Evolutionary conservation across 2,329 filamentous ascomycete species (phyloP).

Genomic region (Scedosporium boydii): DNA sequence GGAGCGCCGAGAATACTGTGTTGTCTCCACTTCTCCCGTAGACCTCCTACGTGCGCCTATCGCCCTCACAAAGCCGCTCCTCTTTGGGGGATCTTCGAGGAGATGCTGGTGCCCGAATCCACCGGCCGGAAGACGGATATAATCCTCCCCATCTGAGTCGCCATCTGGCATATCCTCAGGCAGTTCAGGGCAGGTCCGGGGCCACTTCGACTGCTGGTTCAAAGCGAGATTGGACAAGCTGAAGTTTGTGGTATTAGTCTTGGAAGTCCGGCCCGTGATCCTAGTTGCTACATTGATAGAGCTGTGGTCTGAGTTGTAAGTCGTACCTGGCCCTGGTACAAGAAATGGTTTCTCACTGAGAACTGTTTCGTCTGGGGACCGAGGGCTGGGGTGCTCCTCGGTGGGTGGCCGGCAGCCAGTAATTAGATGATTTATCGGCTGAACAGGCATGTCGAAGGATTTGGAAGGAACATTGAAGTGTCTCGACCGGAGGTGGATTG

Average conservation of each 20-base stretch:
- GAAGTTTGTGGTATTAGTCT: neutral
- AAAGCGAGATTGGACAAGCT: neutral
- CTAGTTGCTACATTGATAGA: neutral
- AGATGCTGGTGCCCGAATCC: neutral
- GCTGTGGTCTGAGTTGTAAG: neutral
- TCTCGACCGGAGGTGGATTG: neutral
- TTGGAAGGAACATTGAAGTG: neutral
- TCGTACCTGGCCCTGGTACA: neutral
- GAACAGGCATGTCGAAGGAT: neutral
- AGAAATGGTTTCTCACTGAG: neutral
- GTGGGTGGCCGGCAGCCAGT: neutral
- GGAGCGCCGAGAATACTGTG: neutral
- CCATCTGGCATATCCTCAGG: neutral
- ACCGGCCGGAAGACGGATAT: neutral
- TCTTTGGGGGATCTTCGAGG: neutral
- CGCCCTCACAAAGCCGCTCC: neutral
- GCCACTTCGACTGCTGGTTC: neutral
- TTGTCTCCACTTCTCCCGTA: neutral
- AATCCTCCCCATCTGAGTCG: neutral
- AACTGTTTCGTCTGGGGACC: neutral
- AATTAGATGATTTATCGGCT: neutral
- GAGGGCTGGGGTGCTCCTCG: neutral
- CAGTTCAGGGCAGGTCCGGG: neutral
- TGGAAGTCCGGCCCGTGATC: neutral
- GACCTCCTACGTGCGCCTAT: neutral